Evolutionary conservation across 306 rosid species (phyloP).

Genomic region (Vigna mungo): DNA sequence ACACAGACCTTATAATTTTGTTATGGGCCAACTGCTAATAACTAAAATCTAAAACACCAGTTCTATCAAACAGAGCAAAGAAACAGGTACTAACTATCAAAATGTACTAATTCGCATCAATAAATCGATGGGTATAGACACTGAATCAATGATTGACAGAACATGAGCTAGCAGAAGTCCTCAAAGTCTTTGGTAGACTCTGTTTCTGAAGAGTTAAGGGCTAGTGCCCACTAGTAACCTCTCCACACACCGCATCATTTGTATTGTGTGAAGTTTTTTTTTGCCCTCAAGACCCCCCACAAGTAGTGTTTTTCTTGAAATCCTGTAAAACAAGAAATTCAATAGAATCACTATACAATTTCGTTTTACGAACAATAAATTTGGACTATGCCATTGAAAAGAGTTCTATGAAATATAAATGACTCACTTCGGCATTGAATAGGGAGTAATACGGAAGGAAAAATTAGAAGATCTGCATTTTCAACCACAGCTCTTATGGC

Average conservation of each 20-base stretch:
- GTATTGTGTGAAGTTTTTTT: conserved; percentile 18
- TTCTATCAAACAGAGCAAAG: background rate
- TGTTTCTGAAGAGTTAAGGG: conserved; percentile 24
- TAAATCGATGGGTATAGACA: background rate
- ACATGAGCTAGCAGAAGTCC: conserved; percentile 39
- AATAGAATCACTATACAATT: background rate
- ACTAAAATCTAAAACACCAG: no score
- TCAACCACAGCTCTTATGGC: conserved; percentile 60
- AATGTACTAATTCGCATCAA: background rate
- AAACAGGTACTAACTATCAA: background rate
- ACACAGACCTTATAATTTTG: no score
- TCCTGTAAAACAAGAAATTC: conserved; percentile 54
- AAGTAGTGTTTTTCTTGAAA: conserved; percentile 66
- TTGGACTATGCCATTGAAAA: background rate
- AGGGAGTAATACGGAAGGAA: conserved; percentile 66
- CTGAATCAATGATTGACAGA: background rate
- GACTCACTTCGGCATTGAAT: conserved; percentile 59
- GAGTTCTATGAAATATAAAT: background rate
- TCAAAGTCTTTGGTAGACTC: conserved; percentile 9
- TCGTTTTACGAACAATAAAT: conserved; percentile 16
- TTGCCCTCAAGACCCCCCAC: conserved; percentile 76
- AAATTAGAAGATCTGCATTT: conserved; percentile 70
- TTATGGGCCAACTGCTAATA: no score
- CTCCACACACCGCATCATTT: background rate
- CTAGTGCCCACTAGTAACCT: background rate